Percentiles rank a stretch among this genome's conserved stretches.
These are phyloP conservation scores for Aquilaria yunnanensis DNA, from an alignment of 345 rosid genomes.

Conservation along the genomic window DNA sequence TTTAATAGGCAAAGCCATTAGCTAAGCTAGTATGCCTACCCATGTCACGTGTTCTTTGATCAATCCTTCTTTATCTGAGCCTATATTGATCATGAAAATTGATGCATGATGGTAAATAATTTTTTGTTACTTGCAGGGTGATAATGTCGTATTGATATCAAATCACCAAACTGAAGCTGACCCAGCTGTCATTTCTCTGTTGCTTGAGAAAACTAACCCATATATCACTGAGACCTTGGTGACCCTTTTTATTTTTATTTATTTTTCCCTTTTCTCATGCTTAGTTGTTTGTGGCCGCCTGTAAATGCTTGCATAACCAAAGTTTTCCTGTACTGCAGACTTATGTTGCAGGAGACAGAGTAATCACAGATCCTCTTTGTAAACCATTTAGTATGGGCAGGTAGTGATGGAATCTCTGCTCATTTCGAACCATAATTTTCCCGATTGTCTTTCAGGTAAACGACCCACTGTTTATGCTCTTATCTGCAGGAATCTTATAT, in stretches of 20 bases:
- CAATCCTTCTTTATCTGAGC: too few species aligned
- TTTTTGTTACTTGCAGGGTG: conserved; percentile 54
- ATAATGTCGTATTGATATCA: conserved; percentile 80
- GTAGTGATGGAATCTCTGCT: conserved; percentile 26
- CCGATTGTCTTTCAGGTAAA: conserved; percentile 15
- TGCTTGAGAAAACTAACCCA: conserved; percentile 72
- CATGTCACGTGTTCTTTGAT: too few species aligned
- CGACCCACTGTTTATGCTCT: conserved; percentile 4
- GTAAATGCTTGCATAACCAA: conserved; percentile 13
- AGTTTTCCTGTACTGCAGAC: conserved; percentile 38
- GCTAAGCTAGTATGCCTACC: too few species aligned
- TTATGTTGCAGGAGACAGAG: conserved; percentile 97
- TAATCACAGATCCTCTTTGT: conserved; percentile 92
- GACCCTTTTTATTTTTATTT: conserved; percentile 7
- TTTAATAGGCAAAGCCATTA: too few species aligned
- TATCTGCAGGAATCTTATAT: conserved; percentile 70
- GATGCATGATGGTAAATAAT: too few species aligned
- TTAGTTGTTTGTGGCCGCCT: too few species aligned
- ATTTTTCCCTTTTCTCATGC: background rate
- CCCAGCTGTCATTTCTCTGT: conserved; percentile 77
- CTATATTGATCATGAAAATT: too few species aligned
- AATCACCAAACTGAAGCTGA: conserved; percentile 99
- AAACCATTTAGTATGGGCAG: conserved; percentile 99
- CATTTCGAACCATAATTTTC: conserved; percentile 18
- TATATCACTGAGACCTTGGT: conserved; percentile 72